phyloP scores from a whole-genome alignment of 495 filamentous ascomycete genomes.

The Staphylotrichum longicolle region DNA sequence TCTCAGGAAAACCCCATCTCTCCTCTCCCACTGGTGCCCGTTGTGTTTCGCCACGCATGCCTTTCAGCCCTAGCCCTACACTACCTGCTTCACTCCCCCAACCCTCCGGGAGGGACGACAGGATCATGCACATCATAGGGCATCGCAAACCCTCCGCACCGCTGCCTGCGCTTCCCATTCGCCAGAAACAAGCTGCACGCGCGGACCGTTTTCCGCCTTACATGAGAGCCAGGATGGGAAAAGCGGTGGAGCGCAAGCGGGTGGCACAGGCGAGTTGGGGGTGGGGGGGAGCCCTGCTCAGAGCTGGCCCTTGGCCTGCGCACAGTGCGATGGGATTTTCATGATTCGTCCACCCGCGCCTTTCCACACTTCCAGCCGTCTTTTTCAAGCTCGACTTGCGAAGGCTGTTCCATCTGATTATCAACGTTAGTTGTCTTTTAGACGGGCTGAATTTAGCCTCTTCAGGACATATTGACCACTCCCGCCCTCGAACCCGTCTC shows the following conservation, averaged over 20 bases:
- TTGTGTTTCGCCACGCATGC: conserved; percentile 1
- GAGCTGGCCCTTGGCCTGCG: no score
- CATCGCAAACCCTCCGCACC: conserved; percentile 26
- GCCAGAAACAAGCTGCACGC: conserved; percentile 35
- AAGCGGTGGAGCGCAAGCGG: conserved; percentile 23
- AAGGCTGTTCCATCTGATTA: no score
- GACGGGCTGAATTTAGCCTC: conserved; percentile 9
- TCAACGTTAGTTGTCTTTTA: no score
- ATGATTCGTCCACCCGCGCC: no score
- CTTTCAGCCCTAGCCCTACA: conserved; percentile 15
- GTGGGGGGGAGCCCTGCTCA: conserved; percentile 12
- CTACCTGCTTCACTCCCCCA: conserved; percentile 11
- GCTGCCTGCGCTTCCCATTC: conserved; percentile 33
- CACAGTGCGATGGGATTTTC: no score
- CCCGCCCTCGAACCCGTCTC: conserved; percentile 1
- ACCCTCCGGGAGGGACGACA: conserved; percentile 26
- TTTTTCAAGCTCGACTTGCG: no score
- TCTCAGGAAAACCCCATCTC: no score
- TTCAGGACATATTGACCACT: conserved; percentile 4
- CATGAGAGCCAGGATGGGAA: conserved; percentile 36
- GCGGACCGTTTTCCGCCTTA: conserved; percentile 47
- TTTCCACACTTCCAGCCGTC: no score
- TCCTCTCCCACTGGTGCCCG: no score
- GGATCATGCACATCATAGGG: conserved; percentile 41
- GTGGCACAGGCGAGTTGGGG: conserved; percentile 21